phyloP scores from a whole-genome alignment of 768 basidiomycete genomes.

The Hypsizygus marmoreus region DNA sequence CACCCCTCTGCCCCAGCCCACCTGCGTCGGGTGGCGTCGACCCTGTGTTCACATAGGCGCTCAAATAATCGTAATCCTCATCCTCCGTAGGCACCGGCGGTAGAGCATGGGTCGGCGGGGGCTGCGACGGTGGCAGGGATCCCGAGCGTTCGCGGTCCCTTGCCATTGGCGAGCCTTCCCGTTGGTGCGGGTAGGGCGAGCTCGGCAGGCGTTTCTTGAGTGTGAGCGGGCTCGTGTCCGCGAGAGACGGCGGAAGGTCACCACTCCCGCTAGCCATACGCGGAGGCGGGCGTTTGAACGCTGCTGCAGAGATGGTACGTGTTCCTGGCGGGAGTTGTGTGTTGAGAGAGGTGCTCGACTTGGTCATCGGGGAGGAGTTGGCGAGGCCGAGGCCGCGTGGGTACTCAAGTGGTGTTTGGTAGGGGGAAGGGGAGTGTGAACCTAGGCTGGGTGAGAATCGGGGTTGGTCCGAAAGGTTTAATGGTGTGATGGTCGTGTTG shows the following conservation, averaged over 20 bases:
- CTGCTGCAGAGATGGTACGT: constrained; percentile 74
- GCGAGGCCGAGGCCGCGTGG: constrained; percentile 29
- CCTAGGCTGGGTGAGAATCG: constrained; percentile 10
- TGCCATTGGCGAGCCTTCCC: constrained; percentile 18
- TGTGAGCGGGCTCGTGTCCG: constrained; percentile 49
- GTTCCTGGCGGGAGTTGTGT: constrained; percentile 33
- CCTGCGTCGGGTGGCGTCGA: constrained; percentile 7
- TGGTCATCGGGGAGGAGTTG: constrained; percentile 16
- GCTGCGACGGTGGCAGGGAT: constrained; percentile 16
- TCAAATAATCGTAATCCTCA: constrained; percentile 61
- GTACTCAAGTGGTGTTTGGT: constrained; percentile 51
- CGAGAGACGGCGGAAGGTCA: constrained; percentile 26
- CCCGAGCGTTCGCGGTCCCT: constrained; percentile 11
- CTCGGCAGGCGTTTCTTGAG: constrained; percentile 51
- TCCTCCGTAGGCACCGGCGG: constrained; percentile 28
- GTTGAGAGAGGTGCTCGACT: constrained; percentile 16
- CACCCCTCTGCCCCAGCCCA: constrained; percentile 8
- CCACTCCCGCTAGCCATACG: constrained; percentile 32
- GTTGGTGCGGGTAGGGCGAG: constrained; percentile 39
- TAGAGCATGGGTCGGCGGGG: constrained; percentile 12
- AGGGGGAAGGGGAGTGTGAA: constrained; percentile 22
- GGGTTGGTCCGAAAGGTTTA: constrained; percentile 4
- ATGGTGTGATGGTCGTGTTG: not conserved
- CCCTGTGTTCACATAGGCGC: constrained; percentile 46
- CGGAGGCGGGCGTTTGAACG: constrained; percentile 60